Conservation (phyloP, 225 moss, liverwort and hornwort species). For the Straminergon stramineum region DNA sequence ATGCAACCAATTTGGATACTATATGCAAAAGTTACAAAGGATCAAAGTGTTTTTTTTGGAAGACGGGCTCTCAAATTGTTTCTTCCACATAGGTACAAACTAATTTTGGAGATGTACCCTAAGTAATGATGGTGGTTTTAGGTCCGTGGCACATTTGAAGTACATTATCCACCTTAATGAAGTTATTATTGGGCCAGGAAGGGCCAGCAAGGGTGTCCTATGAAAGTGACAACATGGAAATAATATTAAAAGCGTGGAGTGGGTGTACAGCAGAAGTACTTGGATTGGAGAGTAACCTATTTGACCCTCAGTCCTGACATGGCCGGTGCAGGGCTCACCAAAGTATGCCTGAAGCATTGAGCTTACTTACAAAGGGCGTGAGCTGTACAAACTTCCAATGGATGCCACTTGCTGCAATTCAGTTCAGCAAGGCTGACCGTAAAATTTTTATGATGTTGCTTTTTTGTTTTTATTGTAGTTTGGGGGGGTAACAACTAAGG, state of each 20-base stretch:
- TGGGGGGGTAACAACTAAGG: too few relatives aligned
- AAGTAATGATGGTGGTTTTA: rapidly evolving
- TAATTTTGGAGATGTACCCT: not conserved
- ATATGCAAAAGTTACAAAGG: too few relatives aligned
- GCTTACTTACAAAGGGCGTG: not conserved
- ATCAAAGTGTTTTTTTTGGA: too few relatives aligned
- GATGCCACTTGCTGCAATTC: not conserved
- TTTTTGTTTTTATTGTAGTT: not conserved
- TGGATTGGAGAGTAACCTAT: not conserved
- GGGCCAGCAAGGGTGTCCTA: not conserved
- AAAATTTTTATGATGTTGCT: rapidly evolving
- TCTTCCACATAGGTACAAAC: too few relatives aligned
- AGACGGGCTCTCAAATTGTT: rapidly evolving
- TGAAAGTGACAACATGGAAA: not conserved
- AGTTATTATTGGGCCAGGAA: too few relatives aligned
- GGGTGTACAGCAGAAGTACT: not conserved
- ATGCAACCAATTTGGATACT: too few relatives aligned
- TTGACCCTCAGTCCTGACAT: slow-evolving; percentile 1
- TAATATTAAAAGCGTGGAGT: not conserved
- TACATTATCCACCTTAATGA: too few relatives aligned
- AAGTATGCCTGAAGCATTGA: not conserved
- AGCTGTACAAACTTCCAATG: not conserved
- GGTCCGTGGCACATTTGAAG: not conserved
- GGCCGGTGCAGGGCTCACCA: slow-evolving; percentile 3
- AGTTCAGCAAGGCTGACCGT: not conserved